These are phyloP conservation scores for Phytophthora pluvialis DNA, from an alignment of 352 stramenopile species.

Conservation along the genomic window DNA sequence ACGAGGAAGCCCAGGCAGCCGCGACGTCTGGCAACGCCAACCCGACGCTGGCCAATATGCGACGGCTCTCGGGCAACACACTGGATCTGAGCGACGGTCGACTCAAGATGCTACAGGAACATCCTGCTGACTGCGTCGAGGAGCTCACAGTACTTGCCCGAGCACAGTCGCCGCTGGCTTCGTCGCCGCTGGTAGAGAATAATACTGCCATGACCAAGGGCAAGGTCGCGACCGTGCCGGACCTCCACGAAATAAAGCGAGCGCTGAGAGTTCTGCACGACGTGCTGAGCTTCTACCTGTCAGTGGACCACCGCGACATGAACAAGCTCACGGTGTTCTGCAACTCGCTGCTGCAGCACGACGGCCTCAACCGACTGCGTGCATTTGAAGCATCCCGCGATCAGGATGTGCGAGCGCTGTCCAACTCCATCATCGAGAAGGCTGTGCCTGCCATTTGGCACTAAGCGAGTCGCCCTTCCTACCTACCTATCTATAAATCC, in stretches of 20 bases:
- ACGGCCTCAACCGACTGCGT: constrained; percentile 71
- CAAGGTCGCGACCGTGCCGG: constrained; percentile 15
- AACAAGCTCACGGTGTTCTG: constrained; percentile 86
- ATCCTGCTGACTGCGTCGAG: constrained; percentile 62
- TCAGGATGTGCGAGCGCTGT: constrained; percentile 58
- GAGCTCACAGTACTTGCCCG: constrained; percentile 60
- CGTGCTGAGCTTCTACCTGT: constrained; percentile 74
- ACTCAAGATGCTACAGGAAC: constrained; percentile 60
- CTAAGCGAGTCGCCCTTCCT: constrained; percentile 24
- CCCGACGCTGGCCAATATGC: constrained; percentile 6
- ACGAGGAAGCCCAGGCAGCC: constrained; percentile 39
- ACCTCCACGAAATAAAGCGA: constrained; percentile 50
- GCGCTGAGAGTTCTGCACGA: constrained; percentile 72
- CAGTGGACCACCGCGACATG: constrained; percentile 72
- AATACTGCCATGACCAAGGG: constrained; percentile 15
- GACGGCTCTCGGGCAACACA: constrained; percentile 35
- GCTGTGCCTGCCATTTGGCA: constrained; percentile 84
- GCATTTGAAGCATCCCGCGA: constrained; percentile 60
- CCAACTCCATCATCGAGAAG: constrained; percentile 84
- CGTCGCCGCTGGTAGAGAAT: constrained; percentile 8
- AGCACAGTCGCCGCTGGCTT: constrained; percentile 24
- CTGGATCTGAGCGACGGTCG: constrained; percentile 54
- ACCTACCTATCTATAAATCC: constrained; percentile 27
- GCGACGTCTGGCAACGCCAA: constrained; percentile 17
- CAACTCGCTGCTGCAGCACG: constrained; percentile 80